Base-by-base conservation (phyloP, 345 rosid genomes). In the Microthlaspi erraticum region DNA sequence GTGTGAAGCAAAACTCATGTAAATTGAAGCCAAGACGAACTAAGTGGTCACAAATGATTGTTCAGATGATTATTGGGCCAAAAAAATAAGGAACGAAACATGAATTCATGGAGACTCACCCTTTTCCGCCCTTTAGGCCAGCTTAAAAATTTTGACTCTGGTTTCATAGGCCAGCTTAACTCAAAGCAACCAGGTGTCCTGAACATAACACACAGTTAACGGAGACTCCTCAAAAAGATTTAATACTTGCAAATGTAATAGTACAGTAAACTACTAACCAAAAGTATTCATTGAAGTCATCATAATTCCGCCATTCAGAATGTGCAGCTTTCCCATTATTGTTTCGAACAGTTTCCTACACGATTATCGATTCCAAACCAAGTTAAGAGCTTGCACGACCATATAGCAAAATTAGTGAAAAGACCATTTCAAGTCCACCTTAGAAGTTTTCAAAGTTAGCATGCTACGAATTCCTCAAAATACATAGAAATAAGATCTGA, bases 291-390 rank as follows among this genome's bases (percentile, higher is more conserved):
- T 94, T 94, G 82, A 94, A 94, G 78, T 94, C 99, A 61, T 94
- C 99, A 76, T 94, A 94, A 84, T 94, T 94, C 81, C 99, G 84
- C 99, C 99, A 94, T 20, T 86, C 81, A 54, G 99, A 91, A 84
- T 94, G 99, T 17, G 98, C 83, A 78, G 99, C 97, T 81, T 85
- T 94, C 71, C 99, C 99, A 78, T 82, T 81, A 72, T 84, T 81
- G 80, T 89, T 94, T 60, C 83, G 81, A 49, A 23, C 73, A 65
- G 86, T 87, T 83, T 94, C 99, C 98, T 94, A 81, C 58, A 49
- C 17, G 44, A 71, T 48, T 46, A 58, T 43, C 41, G 69, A 74
- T 56, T 61, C 55, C 32, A 56, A 48, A 55, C 32, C 44, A 76
- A 63, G 60, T 64, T 56, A 41, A 49, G 55, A 44, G 60, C 74